A percentile compares a stretch with the other conserved stretches of the same genome.
Evolutionary conservation across 176 grass and related monocot species (phyloP).

Genomic region (Juncus inflexus): DNA sequence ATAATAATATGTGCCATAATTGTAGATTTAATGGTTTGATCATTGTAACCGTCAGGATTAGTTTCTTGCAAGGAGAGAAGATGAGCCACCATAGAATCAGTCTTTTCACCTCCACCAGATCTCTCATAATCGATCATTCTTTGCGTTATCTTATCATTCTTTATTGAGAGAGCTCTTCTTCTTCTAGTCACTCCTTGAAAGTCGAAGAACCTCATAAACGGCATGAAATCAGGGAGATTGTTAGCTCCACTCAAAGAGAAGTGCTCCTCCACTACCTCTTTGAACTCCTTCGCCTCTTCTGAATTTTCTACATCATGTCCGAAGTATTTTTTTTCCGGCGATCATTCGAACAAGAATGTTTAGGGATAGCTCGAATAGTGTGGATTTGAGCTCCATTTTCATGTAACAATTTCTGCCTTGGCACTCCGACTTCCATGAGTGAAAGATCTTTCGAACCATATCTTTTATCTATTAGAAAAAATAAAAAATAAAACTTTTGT

Average conservation of each 20-base stretch:
- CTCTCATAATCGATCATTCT: not conserved
- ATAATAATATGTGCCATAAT: not conserved
- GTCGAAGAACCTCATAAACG: not conserved
- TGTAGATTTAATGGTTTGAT: not conserved
- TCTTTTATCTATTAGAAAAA: too few species aligned
- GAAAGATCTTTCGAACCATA: slow-evolving; percentile 1
- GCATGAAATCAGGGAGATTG: not conserved
- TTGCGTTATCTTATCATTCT: not conserved
- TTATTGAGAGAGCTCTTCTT: not conserved
- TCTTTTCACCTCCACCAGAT: not conserved
- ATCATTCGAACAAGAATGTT: slow-evolving; percentile 8
- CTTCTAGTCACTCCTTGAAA: not conserved
- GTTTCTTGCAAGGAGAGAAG: not conserved
- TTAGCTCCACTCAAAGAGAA: not conserved
- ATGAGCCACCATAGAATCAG: not conserved
- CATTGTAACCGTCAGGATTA: not conserved
- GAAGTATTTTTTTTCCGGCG: not conserved
- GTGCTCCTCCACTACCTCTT: not conserved
- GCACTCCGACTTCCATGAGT: not conserved
- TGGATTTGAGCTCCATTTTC: slow-evolving; percentile 22
- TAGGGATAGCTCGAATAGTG: slow-evolving; percentile 6
- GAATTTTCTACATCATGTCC: not conserved
- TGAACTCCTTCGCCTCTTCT: not conserved
- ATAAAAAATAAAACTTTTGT: too few species aligned
- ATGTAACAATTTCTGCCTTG: not conserved